These are phyloP conservation scores for Triadica sebifera DNA, from an alignment of 345 rosid genomes.

Conservation along the genomic window DNA sequence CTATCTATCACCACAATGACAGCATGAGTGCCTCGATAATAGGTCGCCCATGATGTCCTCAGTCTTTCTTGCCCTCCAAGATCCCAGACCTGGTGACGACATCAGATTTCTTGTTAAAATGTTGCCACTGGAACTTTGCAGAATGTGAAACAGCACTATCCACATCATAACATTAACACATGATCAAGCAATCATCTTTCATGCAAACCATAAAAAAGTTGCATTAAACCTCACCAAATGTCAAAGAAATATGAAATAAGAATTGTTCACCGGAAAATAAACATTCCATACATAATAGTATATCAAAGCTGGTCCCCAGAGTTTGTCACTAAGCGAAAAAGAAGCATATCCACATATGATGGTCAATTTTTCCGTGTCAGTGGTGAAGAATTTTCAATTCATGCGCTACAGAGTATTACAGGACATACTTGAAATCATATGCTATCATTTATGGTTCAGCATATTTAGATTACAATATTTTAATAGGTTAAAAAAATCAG, in stretches of 20 bases:
- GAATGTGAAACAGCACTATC: background rate
- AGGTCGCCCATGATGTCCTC: conserved; percentile 93
- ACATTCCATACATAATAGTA: background rate
- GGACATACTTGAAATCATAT: background rate
- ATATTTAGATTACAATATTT: background rate
- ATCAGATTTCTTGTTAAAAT: background rate
- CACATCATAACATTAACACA: background rate
- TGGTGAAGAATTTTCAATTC: background rate
- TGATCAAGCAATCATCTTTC: background rate
- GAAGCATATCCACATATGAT: background rate
- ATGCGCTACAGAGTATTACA: too few relatives aligned
- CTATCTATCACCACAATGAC: conserved; percentile 84
- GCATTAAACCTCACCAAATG: background rate
- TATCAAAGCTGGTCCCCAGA: background rate
- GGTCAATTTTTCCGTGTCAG: too few relatives aligned
- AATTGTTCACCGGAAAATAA: background rate
- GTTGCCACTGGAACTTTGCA: background rate
- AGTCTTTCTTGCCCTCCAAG: conserved; percentile 96
- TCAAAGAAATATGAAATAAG: background rate
- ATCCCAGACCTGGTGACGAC: conserved; percentile 71
- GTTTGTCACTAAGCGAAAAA: background rate
- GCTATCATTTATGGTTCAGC: background rate
- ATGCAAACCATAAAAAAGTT: background rate
- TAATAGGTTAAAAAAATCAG: background rate
- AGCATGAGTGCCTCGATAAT: conserved; percentile 90